Conservation (phyloP, 495 filamentous ascomycete species). For the Xeromyces bisporus region DNA sequence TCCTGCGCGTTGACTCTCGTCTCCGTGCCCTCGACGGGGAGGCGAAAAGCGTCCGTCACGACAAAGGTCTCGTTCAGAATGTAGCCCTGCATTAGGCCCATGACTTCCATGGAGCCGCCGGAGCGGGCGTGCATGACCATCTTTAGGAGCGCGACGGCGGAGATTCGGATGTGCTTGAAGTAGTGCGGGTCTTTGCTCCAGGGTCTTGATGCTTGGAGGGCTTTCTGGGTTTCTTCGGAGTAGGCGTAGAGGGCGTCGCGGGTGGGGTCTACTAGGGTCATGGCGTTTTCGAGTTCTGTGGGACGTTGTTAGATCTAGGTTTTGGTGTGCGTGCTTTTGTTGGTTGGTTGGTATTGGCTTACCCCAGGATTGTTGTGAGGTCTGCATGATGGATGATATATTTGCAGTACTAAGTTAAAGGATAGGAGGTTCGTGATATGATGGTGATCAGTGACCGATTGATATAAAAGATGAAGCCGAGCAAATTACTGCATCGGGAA, state of each 20-base stretch:
- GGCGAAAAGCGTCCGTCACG: constrained; percentile 82
- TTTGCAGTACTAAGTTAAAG: neutral
- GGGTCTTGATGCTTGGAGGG: constrained; percentile 39
- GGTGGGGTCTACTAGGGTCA: constrained; percentile 65
- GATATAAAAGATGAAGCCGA: neutral
- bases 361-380: constrained; percentile 47
- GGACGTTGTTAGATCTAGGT: neutral
- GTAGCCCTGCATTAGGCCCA: constrained; percentile 98
- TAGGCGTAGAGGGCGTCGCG: constrained; percentile 88
- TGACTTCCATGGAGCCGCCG: constrained; percentile 81
- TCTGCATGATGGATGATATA: constrained; percentile 22
- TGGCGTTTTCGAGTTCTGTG: constrained; percentile 74
- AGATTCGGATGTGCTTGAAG: constrained; percentile 88
- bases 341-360: constrained; percentile 2
- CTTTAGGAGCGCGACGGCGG: constrained; percentile 84
- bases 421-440: too few species aligned
- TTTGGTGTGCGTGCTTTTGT: too few species aligned
- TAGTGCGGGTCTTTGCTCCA: constrained; percentile 73
- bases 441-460: too few species aligned
- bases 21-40: constrained; percentile 95
- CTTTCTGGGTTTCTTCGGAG: constrained; percentile 45
- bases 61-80: constrained; percentile 66
- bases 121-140: constrained; percentile 99
- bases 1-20: constrained; percentile 91
- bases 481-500: neutral